Evolutionary conservation across 1,139 yeast genomes (phyloP).

Genomic region (Kodamaea sp.): DNA sequence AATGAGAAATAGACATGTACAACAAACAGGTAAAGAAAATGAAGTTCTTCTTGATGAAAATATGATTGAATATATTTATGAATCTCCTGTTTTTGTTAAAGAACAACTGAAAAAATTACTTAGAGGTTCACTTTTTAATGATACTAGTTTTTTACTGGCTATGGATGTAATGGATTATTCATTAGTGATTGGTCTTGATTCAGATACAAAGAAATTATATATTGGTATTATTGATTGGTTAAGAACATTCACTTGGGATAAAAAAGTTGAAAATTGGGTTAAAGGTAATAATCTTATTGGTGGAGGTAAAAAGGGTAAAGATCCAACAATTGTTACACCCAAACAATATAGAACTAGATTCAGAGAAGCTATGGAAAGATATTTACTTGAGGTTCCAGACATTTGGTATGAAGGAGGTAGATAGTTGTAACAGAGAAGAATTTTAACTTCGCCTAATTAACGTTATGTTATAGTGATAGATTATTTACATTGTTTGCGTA

Average conservation of each 20-base stretch:
- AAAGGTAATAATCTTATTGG: constrained; percentile 87
- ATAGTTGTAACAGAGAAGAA: not conserved
- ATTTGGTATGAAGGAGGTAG: constrained; percentile 56
- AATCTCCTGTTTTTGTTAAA: constrained; percentile 89
- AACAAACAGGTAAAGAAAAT: constrained; percentile 92
- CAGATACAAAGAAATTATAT: constrained; percentile 59
- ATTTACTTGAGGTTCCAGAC: constrained; percentile 92
- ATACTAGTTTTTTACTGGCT: constrained; percentile 87
- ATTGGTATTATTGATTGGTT: constrained; percentile 97
- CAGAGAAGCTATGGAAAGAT: constrained; percentile 96
- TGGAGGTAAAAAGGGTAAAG: constrained; percentile 75
- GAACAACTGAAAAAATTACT: constrained; percentile 86
- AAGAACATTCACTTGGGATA: constrained; percentile 97
- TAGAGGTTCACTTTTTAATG: constrained; percentile 90
- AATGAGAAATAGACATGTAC: constrained; percentile 94
- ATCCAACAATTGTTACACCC: constrained; percentile 96
- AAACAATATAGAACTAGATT: constrained; percentile 90
- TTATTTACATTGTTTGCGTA: too few species aligned
- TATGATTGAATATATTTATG: constrained; percentile 96
- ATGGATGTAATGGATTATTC: constrained; percentile 99
- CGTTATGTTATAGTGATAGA: too few species aligned
- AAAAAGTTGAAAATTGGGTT: constrained; percentile 97
- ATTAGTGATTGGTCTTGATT: constrained; percentile 86
- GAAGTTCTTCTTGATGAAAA: constrained; percentile 95
- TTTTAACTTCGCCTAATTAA: too few species aligned